Evolutionary conservation across 805 yeast genomes (phyloP), one percentile per base, ranked within the genome.

Genomic region (Myxozyma vanderwaltii): DNA sequence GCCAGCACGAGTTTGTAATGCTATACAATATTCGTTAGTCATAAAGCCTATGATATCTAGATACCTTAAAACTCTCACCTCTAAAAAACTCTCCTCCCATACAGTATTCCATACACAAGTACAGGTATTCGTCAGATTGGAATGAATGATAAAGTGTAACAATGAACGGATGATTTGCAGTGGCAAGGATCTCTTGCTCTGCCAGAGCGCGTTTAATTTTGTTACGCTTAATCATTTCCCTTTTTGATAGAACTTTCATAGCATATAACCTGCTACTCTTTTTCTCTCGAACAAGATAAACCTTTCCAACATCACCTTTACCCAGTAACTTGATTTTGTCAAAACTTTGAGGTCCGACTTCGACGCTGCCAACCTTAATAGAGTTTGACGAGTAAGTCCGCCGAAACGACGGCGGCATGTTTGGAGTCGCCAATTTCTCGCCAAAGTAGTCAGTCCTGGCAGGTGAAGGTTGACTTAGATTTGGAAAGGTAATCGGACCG

Each of bases 61-160:
- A 41, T 24, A 3, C 5, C 4, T 24, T 6, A 46, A 21, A 58
- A 17, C 2, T n/a, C 21, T 5, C 35, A 57, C 64, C 64, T 60
- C 98, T 78, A 78, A 94, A 94, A 69, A 94, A 94, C 75, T 95
- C 99, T 47, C 99, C 99, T 31, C 99, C 99, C 91, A 94, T 90
- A 71, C 99, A 94, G 70, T 92, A 94, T 72, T 94, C 99, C 96
- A 95, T 92, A 74, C 99, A 94, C 41, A 94, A 81, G 68, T 91
- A 94, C 10, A 94, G 75, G 70, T 88, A 85, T 68, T 91, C 97
- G 60, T 89, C 94, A 3, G 96, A 87, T 75, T 94, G 99, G 76
- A 94, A 94, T 0, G 97, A 91, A 73, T 94, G 99, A 70, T 94
- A 92, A 26, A 94, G 77, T 0, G 99, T 90, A 31, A 94, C 98